Percentiles rank a stretch among this genome's conserved stretches.
Conservation (phyloP, 2,329 filamentous ascomycete genomes). For the Xylaria sp. region DNA sequence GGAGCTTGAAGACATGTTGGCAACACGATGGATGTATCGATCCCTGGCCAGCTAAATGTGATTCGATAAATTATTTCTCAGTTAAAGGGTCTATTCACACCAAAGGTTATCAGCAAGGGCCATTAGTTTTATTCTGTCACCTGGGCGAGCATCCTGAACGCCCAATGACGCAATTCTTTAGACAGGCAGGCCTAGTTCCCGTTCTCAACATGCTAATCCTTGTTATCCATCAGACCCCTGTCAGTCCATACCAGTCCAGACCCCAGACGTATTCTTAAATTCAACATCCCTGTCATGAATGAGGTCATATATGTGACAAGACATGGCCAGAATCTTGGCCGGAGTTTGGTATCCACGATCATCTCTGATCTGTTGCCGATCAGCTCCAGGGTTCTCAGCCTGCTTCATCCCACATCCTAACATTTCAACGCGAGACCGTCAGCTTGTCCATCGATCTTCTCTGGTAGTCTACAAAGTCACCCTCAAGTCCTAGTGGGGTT, state of each 20-base stretch:
- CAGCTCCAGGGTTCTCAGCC: slow-evolving; percentile 35
- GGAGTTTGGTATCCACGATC: slow-evolving; percentile 15
- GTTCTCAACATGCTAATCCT: slow-evolving; percentile 18
- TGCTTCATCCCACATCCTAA: slow-evolving; percentile 36
- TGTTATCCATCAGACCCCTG: slow-evolving; percentile 9
- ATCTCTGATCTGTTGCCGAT: slow-evolving; percentile 18
- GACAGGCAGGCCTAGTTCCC: background rate
- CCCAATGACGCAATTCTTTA: slow-evolving; percentile 32
- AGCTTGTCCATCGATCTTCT: slow-evolving; percentile 22
- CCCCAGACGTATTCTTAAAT: slow-evolving; percentile 21
- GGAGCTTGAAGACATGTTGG: slow-evolving; percentile 27
- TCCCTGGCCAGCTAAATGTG: background rate
- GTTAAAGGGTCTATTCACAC: background rate
- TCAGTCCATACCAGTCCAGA: slow-evolving; percentile 7
- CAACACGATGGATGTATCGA: background rate
- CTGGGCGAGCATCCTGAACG: slow-evolving; percentile 10
- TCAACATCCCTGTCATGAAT: slow-evolving; percentile 24
- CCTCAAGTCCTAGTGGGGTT: slow-evolving; percentile 38
- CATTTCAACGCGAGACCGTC: slow-evolving; percentile 16
- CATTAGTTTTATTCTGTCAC: slow-evolving; percentile 42
- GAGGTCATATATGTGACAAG: slow-evolving; percentile 33
- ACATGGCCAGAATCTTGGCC: slow-evolving; percentile 29
- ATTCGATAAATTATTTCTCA: slow-evolving; percentile 1
- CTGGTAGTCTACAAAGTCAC: slow-evolving; percentile 32
- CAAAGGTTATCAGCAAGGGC: slow-evolving; percentile 1